Percentiles rank a stretch among this genome's conserved stretches.
Conservation (phyloP, 345 rosid species). For the Cardiospermum halicacabum region DNA sequence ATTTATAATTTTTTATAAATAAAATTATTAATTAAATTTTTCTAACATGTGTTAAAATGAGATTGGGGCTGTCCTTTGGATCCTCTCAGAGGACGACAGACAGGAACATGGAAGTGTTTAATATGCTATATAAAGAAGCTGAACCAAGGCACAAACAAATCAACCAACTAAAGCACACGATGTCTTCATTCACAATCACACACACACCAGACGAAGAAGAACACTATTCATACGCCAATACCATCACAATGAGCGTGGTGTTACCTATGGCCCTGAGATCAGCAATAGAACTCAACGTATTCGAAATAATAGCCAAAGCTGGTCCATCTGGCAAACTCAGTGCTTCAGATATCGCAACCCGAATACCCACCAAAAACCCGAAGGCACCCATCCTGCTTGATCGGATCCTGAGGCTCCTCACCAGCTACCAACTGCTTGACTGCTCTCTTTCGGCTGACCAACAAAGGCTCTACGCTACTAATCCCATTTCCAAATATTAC, state of each 20-base stretch:
- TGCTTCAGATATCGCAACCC: conserved; percentile 19
- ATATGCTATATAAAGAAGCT: too few species aligned
- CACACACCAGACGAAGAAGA: conserved; percentile 13
- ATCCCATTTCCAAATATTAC: conserved; percentile 21
- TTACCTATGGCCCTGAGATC: conserved; percentile 28
- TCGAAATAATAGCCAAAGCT: conserved; percentile 23
- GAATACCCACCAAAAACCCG: conserved; percentile 12
- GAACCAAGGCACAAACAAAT: too few species aligned
- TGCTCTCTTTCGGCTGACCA: conserved; percentile 10
- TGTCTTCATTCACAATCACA: too few species aligned
- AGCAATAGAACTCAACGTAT: conserved; percentile 27
- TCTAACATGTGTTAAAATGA: too few species aligned
- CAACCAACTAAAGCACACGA: too few species aligned
- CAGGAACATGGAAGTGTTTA: too few species aligned
- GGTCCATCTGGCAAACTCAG: conserved; percentile 15
- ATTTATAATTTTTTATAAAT: too few species aligned
- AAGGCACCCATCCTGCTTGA: conserved; percentile 25
- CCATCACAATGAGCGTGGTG: conserved; percentile 10
- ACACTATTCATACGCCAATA: conserved; percentile 9
- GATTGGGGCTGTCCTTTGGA: too few species aligned
- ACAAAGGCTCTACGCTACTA: conserved; percentile 13
- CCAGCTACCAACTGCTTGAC: conserved; percentile 21
- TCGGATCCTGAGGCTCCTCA: conserved; percentile 13
- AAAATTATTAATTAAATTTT: too few species aligned
- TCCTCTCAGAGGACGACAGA: too few species aligned